Percentiles rank a stretch among this genome's conserved stretches.
Evolutionary conservation across 352 stramenopile species (phyloP).

Genomic region (Pythium chondricola): DNA sequence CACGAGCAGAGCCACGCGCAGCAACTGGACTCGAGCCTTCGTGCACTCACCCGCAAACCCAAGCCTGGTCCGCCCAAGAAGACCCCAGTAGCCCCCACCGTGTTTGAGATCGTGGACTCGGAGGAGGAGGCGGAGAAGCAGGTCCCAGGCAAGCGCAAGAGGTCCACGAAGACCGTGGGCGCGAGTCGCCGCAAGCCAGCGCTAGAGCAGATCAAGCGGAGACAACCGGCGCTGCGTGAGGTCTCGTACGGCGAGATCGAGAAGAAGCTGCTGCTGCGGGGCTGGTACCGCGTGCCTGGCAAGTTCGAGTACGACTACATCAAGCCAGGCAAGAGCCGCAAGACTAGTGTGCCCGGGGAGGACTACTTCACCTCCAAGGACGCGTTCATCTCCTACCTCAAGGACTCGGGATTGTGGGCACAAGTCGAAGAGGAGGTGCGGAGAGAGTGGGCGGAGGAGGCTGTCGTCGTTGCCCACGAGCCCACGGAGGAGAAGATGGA

Average conservation of each 20-base stretch:
- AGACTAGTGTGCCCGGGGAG: slow-evolving; percentile 22
- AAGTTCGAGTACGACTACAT: slow-evolving; percentile 68
- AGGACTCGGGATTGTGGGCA: slow-evolving; percentile 44
- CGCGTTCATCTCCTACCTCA: slow-evolving; percentile 40
- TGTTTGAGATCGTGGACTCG: too few species aligned
- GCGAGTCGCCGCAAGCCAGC: neutral
- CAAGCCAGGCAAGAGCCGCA: slow-evolving; percentile 37
- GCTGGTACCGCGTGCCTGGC: slow-evolving; percentile 40
- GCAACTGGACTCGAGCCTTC: too few species aligned
- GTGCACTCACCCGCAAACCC: too few species aligned
- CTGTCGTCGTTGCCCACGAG: too few species aligned
- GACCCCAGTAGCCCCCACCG: too few species aligned
- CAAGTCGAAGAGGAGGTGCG: slow-evolving; percentile 33
- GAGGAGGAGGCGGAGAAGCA: too few species aligned
- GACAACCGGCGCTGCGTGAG: slow-evolving; percentile 5
- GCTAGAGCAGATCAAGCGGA: neutral
- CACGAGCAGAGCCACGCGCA: too few species aligned
- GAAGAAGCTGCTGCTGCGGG: slow-evolving; percentile 27
- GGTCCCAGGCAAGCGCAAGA: too few species aligned
- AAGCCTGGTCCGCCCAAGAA: too few species aligned
- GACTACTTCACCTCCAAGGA: slow-evolving; percentile 51
- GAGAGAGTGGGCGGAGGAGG: neutral
- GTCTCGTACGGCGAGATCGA: slow-evolving; percentile 19
- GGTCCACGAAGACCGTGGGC: too few species aligned
- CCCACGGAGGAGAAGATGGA: too few species aligned